These are phyloP conservation scores for Paramyrothecium sp. DNA, from an alignment of 2,329 filamentous ascomycete species.

Conservation along the genomic window DNA sequence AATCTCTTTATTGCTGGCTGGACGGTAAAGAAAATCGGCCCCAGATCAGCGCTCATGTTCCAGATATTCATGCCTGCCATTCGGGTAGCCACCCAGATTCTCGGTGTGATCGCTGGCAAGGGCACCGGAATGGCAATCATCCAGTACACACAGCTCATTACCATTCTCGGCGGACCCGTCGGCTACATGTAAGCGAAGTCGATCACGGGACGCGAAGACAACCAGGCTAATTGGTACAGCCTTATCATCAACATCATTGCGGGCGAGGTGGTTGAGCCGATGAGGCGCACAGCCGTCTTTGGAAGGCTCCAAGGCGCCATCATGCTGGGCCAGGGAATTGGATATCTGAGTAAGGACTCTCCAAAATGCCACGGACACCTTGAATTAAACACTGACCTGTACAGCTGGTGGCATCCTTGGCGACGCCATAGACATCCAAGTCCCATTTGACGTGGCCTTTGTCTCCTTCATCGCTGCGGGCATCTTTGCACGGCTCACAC, in stretches of 20 bases:
- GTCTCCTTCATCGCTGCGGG: conserved; percentile 49
- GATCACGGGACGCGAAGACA: accelerated
- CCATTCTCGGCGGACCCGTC: conserved; percentile 64
- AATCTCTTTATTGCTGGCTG: conserved; percentile 69
- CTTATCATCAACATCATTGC: conserved; percentile 68
- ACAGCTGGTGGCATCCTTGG: conserved; percentile 62
- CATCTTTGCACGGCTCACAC: conserved; percentile 35
- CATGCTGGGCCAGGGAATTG: conserved; percentile 65
- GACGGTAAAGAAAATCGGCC: conserved; percentile 64
- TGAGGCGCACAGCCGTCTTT: conserved; percentile 61
- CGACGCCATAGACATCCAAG: conserved; percentile 59
- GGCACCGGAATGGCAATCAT: conserved; percentile 64
- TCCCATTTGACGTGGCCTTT: conserved; percentile 65
- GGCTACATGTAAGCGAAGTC: conserved; percentile 54
- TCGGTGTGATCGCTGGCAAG: conserved; percentile 63
- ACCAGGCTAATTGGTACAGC: conserved; percentile 18
- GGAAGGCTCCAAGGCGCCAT: conserved; percentile 65
- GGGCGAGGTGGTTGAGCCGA: conserved; percentile 60
- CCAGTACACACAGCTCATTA: conserved; percentile 66
- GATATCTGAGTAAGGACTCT: conserved; percentile 51
- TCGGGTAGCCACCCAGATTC: conserved; percentile 60
- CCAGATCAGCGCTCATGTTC: conserved; percentile 59
- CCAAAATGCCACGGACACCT: not conserved
- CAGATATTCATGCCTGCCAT: conserved; percentile 65
- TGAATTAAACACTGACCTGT: not conserved